Evolutionary conservation across 2,329 filamentous ascomycete genomes (phyloP).

Genomic region (Dactylellina drechsleri): DNA sequence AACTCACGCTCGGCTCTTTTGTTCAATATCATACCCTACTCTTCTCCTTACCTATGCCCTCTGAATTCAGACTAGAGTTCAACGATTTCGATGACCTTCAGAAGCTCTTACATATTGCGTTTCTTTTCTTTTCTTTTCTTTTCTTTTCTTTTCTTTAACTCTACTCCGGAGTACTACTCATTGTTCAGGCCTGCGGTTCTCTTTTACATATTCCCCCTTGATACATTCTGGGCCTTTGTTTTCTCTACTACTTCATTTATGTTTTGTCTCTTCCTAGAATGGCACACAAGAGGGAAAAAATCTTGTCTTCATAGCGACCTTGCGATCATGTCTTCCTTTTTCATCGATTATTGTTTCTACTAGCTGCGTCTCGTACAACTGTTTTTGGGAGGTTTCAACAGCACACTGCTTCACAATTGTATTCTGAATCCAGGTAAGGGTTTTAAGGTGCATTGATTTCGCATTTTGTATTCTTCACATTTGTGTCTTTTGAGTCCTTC

Average conservation of each 20-base stretch:
- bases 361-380: neutral
- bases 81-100: constrained; percentile 49
- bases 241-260: constrained; percentile 55
- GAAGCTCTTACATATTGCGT: constrained; percentile 14
- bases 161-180: neutral
- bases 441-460: constrained; percentile 16
- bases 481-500: constrained; percentile 41
- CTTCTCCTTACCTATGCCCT: constrained; percentile 21
- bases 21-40: constrained; percentile 3
- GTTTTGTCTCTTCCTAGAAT: constrained; percentile 44
- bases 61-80: constrained; percentile 23
- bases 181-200: constrained; percentile 13
- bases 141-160: constrained; percentile 2
- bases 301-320: constrained; percentile 48
- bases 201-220: constrained; percentile 12
- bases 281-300: constrained; percentile 26
- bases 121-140: constrained; percentile 14
- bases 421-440: constrained; percentile 34
- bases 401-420: constrained; percentile 17
- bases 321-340: constrained; percentile 33
- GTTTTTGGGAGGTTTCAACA: constrained; percentile 42
- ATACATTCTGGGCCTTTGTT: constrained; percentile 42
- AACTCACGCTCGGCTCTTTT: constrained; percentile 34
- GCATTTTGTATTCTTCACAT: constrained; percentile 38
- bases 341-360: constrained; percentile 2